Base-by-base conservation (phyloP, 352 stramenopile genomes). In the Pythium coloratum region DNA sequence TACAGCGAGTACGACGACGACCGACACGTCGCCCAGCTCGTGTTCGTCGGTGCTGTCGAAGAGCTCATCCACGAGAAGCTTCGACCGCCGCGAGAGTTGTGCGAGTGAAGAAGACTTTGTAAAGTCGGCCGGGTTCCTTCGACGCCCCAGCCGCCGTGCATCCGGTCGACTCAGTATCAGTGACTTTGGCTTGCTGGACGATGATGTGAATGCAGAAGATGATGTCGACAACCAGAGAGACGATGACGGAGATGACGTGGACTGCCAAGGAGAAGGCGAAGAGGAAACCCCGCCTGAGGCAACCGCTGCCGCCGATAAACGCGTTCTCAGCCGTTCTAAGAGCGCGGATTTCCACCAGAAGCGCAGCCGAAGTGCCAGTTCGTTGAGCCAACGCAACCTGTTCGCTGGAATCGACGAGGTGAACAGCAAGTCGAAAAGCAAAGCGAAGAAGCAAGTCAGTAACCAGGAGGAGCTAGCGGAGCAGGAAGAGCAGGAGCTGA, bases 171-270 rank as follows among this genome's bases (percentile, higher is more conserved):
- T 94, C 6, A 93, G 79, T 46, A 84, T 93, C 18, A 90, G 75
- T 49, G 87, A 95, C 59, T 90, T 93, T 71, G 87, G 87, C 0
- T 70, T 95, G 6, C 51, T 95, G 28, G 66, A 75, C 9, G 80
- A 88, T 2, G 64, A 72, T 7, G 47, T 58, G 24, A 56, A 68
- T 26, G 46, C 49, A 12, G 49, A 57, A 42, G 62, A 73, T 7
- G 67, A 72, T 26, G 16, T 58, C 26, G 62, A 76, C 14, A 49
- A 51, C 24, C 73, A 78, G 16, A 33, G 51, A 56, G 67, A 71
- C 7, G 69, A 73, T 3, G 69, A 73, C 32, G 54, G 64, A 8
- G 53, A 55, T 30, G 69, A 77, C n/a, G 4, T 62, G 24, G 28
- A 46, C 38, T 46, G 36, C n/a, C 24, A 62, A 10, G 44, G 30